Conservation (phyloP, 2,329 filamentous ascomycete species). For the Nothomitra cinnamomea region DNA sequence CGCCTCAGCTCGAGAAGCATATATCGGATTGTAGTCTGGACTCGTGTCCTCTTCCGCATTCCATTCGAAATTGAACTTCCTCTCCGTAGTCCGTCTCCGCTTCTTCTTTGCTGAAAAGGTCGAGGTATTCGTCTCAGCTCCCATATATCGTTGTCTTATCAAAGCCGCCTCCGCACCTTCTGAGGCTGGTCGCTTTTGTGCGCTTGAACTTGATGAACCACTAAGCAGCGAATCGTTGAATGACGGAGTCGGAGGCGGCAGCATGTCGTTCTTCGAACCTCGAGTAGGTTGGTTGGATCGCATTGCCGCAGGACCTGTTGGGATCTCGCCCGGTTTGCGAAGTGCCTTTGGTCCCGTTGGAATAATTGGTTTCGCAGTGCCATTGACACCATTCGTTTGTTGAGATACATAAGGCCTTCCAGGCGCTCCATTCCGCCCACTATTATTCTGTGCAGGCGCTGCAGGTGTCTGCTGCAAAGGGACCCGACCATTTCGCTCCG, state of each 20-base stretch:
- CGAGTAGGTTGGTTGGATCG: constrained; percentile 25
- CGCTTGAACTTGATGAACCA: constrained; percentile 17
- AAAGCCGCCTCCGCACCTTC: constrained; percentile 55
- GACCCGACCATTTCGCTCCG: constrained; percentile 20
- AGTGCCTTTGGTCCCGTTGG: constrained; percentile 61
- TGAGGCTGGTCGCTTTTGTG: constrained; percentile 27
- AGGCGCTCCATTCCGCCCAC: constrained; percentile 4
- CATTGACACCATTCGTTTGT: constrained; percentile 14
- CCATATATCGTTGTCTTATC: constrained; percentile 74
- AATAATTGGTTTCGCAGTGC: constrained; percentile 22
- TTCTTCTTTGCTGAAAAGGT: constrained; percentile 95
- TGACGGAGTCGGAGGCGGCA: constrained; percentile 31
- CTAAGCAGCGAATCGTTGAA: constrained; percentile 17
- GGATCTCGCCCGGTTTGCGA: constrained; percentile 31
- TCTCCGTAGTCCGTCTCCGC: constrained; percentile 75
- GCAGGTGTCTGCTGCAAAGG: constrained; percentile 11
- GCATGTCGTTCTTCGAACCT: constrained; percentile 30
- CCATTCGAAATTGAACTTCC: constrained; percentile 99
- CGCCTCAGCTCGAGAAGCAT: constrained; percentile 47
- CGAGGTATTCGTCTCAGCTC: constrained; percentile 69
- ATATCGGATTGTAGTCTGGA: constrained; percentile 64
- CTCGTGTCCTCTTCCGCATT: constrained; percentile 88
- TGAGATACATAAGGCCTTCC: background rate
- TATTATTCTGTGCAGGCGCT: constrained; percentile 7
- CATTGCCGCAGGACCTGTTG: constrained; percentile 34